phyloP scores from a whole-genome alignment of 2,329 filamentous ascomycete genomes.

The Colletotrichum destructivum region DNA sequence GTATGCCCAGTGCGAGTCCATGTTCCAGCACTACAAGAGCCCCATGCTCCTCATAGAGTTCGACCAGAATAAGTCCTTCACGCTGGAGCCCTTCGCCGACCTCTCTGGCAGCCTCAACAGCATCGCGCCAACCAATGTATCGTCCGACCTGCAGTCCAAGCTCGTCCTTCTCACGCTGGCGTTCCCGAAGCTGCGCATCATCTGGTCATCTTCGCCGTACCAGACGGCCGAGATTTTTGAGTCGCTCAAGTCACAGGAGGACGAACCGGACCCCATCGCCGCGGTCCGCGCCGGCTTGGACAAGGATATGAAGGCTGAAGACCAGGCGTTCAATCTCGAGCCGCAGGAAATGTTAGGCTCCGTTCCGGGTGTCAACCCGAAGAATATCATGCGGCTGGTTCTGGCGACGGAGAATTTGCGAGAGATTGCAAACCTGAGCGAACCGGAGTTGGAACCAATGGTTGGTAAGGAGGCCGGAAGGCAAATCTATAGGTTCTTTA shows the following conservation, averaged over 20 bases:
- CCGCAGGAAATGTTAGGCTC: constrained; percentile 92
- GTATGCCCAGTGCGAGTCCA: constrained; percentile 92
- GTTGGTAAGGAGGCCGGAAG: constrained; percentile 85
- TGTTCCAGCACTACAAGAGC: constrained; percentile 92
- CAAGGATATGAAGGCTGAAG: constrained; percentile 71
- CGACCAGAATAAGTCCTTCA: constrained; percentile 97
- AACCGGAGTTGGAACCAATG: constrained; percentile 78
- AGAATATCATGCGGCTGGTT: constrained; percentile 81
- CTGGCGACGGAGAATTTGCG: constrained; percentile 81
- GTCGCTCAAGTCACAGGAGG: constrained; percentile 88
- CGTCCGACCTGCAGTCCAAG: constrained; percentile 89
- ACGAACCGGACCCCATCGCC: constrained; percentile 90
- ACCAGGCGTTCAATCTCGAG: constrained; percentile 84
- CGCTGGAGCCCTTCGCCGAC: constrained; percentile 85
- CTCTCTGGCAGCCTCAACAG: constrained; percentile 73
- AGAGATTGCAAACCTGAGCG: constrained; percentile 89
- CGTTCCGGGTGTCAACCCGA: constrained; percentile 87
- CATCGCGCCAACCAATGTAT: constrained; percentile 70
- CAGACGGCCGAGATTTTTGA: constrained; percentile 98
- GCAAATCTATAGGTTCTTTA: constrained; percentile 87
- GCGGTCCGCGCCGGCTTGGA: constrained; percentile 89
- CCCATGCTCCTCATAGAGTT: constrained; percentile 98
- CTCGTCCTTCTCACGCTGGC: constrained; percentile 92
- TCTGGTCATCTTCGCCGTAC: constrained; percentile 94
- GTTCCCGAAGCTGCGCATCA: constrained; percentile 89